Percentiles rank a stretch among this genome's conserved stretches.
Evolutionary conservation across 2,329 filamentous ascomycete genomes (phyloP).

Genomic region (Remersonia thermophila): DNA sequence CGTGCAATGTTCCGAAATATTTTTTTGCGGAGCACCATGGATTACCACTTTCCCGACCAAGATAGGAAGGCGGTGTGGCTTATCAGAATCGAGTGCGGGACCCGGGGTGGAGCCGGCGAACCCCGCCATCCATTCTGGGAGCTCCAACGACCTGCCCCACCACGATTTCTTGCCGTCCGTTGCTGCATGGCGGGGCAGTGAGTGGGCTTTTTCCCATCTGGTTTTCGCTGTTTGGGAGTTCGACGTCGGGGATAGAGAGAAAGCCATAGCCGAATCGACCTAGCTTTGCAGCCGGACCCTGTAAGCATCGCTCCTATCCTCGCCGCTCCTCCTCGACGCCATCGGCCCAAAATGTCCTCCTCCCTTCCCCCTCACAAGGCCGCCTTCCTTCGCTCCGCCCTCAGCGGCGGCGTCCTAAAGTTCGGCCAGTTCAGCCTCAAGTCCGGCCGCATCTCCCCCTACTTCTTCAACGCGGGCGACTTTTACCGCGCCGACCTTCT

Average conservation of each 20-base stretch:
- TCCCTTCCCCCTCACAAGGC: constrained; percentile 53
- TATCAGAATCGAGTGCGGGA: background rate
- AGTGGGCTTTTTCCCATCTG: too few relatives aligned
- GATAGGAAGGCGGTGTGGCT: background rate
- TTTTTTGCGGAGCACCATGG: constrained; percentile 13
- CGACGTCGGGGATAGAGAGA: background rate
- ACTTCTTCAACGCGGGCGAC: constrained; percentile 94
- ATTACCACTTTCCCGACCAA: background rate
- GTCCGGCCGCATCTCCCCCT: constrained; percentile 80
- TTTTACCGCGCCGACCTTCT: constrained; percentile 76
- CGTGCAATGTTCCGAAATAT: too few relatives aligned
- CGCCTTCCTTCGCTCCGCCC: constrained; percentile 57
- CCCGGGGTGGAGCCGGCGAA: constrained; percentile 1
- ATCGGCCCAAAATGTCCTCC: constrained; percentile 29
- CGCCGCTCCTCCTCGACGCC: too few relatives aligned
- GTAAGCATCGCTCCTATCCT: too few relatives aligned
- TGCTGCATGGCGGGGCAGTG: too few relatives aligned
- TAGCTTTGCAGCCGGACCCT: too few relatives aligned
- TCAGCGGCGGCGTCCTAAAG: constrained; percentile 58
- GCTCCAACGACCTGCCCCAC: constrained; percentile 3
- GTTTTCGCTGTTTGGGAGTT: too few relatives aligned
- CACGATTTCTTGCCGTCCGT: constrained; percentile 1
- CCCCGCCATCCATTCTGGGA: background rate
- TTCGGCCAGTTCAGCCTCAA: constrained; percentile 85
- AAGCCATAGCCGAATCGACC: too few relatives aligned